Evolutionary conservation across 2,329 filamentous ascomycete genomes (phyloP).

Genomic region (Penicillium sp.): DNA sequence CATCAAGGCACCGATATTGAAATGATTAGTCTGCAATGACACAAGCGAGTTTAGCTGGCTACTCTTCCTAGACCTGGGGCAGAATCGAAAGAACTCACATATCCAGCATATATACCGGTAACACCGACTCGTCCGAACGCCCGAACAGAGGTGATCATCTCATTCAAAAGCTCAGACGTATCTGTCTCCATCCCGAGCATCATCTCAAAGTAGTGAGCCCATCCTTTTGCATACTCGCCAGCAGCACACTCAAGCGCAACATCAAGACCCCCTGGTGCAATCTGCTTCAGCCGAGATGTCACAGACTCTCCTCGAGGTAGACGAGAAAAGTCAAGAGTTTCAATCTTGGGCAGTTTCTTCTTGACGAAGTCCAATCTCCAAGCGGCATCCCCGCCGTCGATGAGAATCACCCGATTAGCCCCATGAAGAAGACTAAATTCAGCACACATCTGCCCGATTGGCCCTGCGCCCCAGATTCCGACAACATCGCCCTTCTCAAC

Average conservation of each 20-base stretch:
- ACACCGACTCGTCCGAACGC: conserved; percentile 68
- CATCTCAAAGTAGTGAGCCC: conserved; percentile 62
- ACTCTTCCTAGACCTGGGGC: not conserved
- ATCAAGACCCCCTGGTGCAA: conserved; percentile 73
- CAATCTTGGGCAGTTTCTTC: conserved; percentile 64
- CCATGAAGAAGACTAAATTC: conserved; percentile 69
- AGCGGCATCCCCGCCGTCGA: conserved; percentile 66
- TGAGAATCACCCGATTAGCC: conserved; percentile 73
- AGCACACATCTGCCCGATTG: conserved; percentile 78
- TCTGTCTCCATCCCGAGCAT: conserved; percentile 75
- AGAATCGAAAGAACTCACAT: not conserved
- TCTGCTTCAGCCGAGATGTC: conserved; percentile 70
- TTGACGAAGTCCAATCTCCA: conserved; percentile 70
- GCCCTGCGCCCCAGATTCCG: conserved; percentile 84
- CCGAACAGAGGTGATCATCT: conserved; percentile 55
- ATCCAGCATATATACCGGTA: conserved; percentile 66
- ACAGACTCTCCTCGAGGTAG: conserved; percentile 65
- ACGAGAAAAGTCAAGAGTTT: conserved; percentile 69
- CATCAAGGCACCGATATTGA: conserved; percentile 82
- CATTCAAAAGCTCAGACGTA: conserved; percentile 66
- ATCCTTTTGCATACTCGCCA: conserved; percentile 64
- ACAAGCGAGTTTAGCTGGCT: not conserved
- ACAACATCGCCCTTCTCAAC: conserved; percentile 77
- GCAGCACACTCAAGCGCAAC: conserved; percentile 69
- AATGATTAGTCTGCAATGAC: conserved; percentile 58